Evolutionary conservation across 805 yeast species (phyloP).

Genomic region (Candida dajiaensis): DNA sequence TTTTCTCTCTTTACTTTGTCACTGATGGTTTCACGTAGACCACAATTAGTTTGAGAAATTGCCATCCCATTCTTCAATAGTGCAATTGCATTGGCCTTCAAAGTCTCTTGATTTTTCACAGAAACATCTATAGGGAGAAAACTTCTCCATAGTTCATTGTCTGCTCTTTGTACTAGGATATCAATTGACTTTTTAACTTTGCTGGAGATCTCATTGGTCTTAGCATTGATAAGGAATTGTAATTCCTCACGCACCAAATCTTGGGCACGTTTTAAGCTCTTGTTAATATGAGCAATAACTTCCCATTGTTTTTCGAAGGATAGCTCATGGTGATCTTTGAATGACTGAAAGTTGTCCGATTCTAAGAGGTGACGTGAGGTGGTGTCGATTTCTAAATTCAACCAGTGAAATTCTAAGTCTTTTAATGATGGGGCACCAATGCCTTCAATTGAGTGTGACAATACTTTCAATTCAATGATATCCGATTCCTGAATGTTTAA

Average conservation of each 20-base stretch:
- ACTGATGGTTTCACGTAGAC: conserved; percentile 18
- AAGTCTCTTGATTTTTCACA: conserved; percentile 7
- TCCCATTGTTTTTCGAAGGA: conserved; percentile 13
- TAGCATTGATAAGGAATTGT: conserved; percentile 5
- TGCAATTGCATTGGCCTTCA: conserved; percentile 14
- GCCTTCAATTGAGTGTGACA: conserved; percentile 9
- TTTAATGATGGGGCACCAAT: conserved; percentile 5
- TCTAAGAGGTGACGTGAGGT: conserved; percentile 11
- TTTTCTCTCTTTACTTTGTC: conserved; percentile 19
- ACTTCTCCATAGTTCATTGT: conserved; percentile 19
- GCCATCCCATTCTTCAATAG: conserved; percentile 20
- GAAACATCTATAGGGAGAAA: conserved; percentile 6
- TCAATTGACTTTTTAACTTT: conserved; percentile 18
- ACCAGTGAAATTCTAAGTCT: conserved; percentile 9
- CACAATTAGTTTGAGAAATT: conserved; percentile 19
- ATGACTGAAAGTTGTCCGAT: conserved; percentile 13
- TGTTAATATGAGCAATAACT: conserved; percentile 8
- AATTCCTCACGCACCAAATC: conserved; percentile 11
- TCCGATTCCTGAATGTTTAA: conserved; percentile 9
- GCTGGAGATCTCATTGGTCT: conserved; percentile 14
- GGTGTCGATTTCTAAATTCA: neutral
- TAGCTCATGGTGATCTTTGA: conserved; percentile 1
- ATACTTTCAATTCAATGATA: conserved; percentile 10
- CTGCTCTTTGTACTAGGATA: conserved; percentile 20
- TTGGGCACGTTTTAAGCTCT: conserved; percentile 16